Evolutionary conservation across 2,329 filamentous ascomycete genomes (phyloP).

Genomic region (Periconia macrospinosa): DNA sequence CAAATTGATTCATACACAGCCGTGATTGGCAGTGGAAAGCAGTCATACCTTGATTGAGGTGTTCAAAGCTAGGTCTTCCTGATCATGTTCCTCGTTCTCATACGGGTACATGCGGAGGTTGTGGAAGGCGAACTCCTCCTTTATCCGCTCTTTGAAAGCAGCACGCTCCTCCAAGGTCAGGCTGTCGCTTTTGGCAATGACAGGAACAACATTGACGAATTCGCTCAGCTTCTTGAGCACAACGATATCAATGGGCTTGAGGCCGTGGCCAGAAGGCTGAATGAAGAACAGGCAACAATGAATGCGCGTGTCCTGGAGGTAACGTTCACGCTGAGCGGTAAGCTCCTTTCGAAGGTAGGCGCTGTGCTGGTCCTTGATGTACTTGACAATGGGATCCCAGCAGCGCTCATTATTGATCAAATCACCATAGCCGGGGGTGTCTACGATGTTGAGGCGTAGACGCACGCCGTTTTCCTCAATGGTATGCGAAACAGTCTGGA

Average conservation of each 20-base stretch:
- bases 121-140: constrained; percentile 99
- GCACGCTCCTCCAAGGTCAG: constrained; percentile 93
- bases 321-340: constrained; percentile 96
- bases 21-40: not conserved
- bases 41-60: constrained; percentile 85
- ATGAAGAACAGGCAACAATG: constrained; percentile 99
- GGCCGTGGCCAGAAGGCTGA: constrained; percentile 93
- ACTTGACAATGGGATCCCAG: constrained; percentile 99
- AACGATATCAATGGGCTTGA: constrained; percentile 99
- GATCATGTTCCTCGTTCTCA: constrained; percentile 98
- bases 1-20: constrained; percentile 28
- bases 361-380: constrained; percentile 99
- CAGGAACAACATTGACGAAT: constrained; percentile 97
- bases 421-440: constrained; percentile 97
- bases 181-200: constrained; percentile 97
- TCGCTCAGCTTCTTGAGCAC: constrained; percentile 99
- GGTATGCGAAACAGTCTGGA: constrained; percentile 95
- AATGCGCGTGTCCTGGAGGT: constrained; percentile 98
- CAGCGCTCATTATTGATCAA: constrained; percentile 99
- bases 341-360: constrained; percentile 99
- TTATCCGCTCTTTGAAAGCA: constrained; percentile 96
- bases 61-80: constrained; percentile 93
- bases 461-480: constrained; percentile 99
- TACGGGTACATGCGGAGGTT: constrained; percentile 99
- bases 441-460: constrained; percentile 96